Evolutionary conservation across 176 grass and related monocot species (phyloP).

Genomic region (Aegilops speltoides): DNA sequence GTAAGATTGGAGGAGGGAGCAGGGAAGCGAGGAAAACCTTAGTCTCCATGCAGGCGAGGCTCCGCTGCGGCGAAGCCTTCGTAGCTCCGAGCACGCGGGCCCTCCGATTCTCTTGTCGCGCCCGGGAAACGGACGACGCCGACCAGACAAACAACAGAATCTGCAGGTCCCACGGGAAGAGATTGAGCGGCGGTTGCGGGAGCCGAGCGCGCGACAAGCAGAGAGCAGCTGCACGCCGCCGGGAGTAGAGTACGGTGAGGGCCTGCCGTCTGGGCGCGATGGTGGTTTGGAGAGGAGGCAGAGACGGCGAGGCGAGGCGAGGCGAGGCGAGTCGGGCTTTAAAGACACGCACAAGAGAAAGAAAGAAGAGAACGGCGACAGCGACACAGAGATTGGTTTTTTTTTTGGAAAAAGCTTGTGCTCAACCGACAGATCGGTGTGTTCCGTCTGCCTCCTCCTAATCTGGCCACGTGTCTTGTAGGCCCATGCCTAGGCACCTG

Average conservation of each 20-base stretch:
- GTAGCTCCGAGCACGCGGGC: not conserved
- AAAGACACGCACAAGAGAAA: too few species aligned
- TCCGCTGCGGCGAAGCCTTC: not conserved
- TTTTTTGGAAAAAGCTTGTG: too few species aligned
- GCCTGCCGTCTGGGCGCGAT: not conserved
- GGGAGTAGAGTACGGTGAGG: not conserved
- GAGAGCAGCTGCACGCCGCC: not conserved
- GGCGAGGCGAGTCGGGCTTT: not conserved
- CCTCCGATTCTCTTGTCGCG: conserved; percentile 12
- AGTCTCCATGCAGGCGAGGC: conserved; percentile 7
- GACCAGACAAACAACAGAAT: not conserved
- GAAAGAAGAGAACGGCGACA: too few species aligned
- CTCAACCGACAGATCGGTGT: too few species aligned
- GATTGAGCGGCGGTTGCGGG: not conserved
- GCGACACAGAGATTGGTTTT: not conserved
- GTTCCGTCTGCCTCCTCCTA: too few species aligned
- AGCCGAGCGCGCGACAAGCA: not conserved
- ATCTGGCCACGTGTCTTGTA: too few species aligned
- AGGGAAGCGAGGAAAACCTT: conserved; percentile 22
- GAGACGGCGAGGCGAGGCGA: not conserved
- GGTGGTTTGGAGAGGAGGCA: not conserved
- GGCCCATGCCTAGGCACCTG: too few species aligned
- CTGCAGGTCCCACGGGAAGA: not conserved
- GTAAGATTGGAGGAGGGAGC: conserved; percentile 22
- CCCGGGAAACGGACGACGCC: not conserved